Evolutionary conservation across 2,329 filamentous ascomycete genomes (phyloP), one percentile per base, ranked within the genome.

Genomic region (Sclerotiophoma versabilis): DNA sequence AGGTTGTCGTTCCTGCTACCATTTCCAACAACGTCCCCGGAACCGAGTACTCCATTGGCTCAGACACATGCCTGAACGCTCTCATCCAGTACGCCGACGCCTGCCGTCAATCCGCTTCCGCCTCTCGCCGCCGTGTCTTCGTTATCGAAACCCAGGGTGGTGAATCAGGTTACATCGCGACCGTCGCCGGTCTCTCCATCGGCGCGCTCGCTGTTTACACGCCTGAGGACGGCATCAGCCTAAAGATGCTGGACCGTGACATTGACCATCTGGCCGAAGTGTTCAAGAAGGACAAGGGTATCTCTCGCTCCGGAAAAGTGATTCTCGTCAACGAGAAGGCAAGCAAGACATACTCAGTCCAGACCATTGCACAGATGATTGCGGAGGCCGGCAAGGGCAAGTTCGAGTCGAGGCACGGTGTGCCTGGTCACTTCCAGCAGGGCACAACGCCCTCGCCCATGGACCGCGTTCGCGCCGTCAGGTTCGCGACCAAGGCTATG

Each of bases 11-110:
- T 22, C 95, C 95, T 0, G 95, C 95, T n/a, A 99, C 95, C 9
- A 93, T 99, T 65, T 96, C 92, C 62, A 99, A 99, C 83, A 99
- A 99, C 74, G 95, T 99, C 4, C 95, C 95, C 0, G 95, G 95
- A 32, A 96, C 93, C 0, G 95, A 99, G 77, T 98, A 97, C 80
- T 97, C 92, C 1, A 86, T 99, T 38, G 95, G 95, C 36, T 96
- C 92, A 26, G 95, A 99, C 70, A 99, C 95, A 1, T 98, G 95
- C 72, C 80, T 99, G 59, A 99, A 99, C 78, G 92, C 96, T 49
- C 83, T 99, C 32, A 92, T 97, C 60, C 86, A 89, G 64, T 99
- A 97, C 78, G 97, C 93, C 74, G 95, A 99, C 80, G 93, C 93
- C 69, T 97, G 98, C 77, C 92, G 96, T 76, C 95, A 98, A 76